Percentiles rank a stretch among this genome's conserved stretches.
These are phyloP conservation scores for Nicotiana sylvestris DNA, from an alignment of 257 asterid genomes.

Conservation along the genomic window DNA sequence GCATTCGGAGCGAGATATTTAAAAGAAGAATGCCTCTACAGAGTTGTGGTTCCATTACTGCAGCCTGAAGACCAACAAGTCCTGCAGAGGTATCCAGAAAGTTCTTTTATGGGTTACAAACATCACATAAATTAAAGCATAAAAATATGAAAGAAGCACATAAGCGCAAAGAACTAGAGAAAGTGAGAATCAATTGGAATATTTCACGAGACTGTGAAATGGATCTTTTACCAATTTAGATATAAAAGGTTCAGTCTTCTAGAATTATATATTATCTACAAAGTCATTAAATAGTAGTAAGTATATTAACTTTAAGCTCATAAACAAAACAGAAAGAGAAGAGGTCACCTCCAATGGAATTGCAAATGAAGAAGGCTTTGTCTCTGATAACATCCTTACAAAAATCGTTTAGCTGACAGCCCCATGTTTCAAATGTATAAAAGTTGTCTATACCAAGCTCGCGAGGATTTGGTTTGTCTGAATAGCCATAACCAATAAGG, in stretches of 20 bases:
- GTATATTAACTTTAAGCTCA: not conserved
- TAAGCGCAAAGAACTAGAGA: not conserved
- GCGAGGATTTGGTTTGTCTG: constrained; percentile 88
- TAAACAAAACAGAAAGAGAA: not conserved
- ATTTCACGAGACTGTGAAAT: not conserved
- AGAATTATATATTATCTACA: not conserved
- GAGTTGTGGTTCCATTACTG: constrained; percentile 52
- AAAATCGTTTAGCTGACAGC: constrained; percentile 80
- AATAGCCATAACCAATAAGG: constrained; percentile 93
- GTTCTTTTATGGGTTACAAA: not conserved
- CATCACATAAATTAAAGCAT: not conserved
- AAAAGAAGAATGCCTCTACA: constrained; percentile 78
- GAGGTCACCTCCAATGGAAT: constrained; percentile 86
- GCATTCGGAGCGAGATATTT: constrained; percentile 89
- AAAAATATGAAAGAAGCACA: not conserved
- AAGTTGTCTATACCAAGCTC: constrained; percentile 46
- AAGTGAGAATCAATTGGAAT: too few relatives aligned
- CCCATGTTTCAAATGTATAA: constrained; percentile 97
- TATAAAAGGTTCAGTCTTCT: not conserved
- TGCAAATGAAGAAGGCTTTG: constrained; percentile 78
- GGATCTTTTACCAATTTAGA: too few relatives aligned
- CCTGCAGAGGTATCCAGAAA: constrained; percentile 39
- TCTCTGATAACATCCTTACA: constrained; percentile 63
- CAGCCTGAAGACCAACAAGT: constrained; percentile 96
- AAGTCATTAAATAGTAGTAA: not conserved